A percentile compares a stretch with the other conserved stretches of the same genome.
Conservation (phyloP, 2,329 filamentous ascomycete species). For the Neofusicoccum parvum region DNA sequence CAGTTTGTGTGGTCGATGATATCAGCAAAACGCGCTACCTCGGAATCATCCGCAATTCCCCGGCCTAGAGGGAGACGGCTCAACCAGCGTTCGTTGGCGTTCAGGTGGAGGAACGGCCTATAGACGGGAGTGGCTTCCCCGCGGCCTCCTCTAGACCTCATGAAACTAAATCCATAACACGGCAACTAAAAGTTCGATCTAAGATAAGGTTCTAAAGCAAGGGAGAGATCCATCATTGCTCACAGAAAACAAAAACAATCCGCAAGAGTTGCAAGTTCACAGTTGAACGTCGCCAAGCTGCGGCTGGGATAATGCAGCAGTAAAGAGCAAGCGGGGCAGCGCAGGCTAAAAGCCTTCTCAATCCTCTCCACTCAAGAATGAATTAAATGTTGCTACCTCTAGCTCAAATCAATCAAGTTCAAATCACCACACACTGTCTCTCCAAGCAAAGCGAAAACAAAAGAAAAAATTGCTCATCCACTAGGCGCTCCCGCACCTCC, state of each 20-base stretch:
- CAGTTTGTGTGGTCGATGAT: too few species aligned
- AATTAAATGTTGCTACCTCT: too few species aligned
- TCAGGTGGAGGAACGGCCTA: neutral
- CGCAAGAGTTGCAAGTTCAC: neutral
- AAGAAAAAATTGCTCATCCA: neutral
- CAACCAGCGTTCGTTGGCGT: neutral
- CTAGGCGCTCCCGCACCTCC: neutral
- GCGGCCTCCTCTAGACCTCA: neutral
- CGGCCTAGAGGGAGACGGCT: too few species aligned
- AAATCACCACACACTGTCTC: too few species aligned
- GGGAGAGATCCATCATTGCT: too few species aligned
- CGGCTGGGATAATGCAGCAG: slow-evolving; percentile 1
- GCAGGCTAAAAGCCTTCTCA: neutral
- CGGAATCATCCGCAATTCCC: too few species aligned
- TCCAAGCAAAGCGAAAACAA: too few species aligned
- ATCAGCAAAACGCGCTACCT: too few species aligned
- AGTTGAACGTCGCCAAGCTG: neutral
- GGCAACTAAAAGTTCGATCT: too few species aligned
- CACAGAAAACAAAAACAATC: too few species aligned
- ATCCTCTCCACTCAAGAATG: neutral
- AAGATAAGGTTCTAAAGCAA: too few species aligned
- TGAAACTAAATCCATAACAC: neutral
- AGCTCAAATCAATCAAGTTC: too few species aligned
- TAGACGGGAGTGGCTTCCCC: neutral
- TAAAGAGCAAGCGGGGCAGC: neutral